Conservation (phyloP, 2,329 filamentous ascomycete genomes). For the Penicillium italicum region DNA sequence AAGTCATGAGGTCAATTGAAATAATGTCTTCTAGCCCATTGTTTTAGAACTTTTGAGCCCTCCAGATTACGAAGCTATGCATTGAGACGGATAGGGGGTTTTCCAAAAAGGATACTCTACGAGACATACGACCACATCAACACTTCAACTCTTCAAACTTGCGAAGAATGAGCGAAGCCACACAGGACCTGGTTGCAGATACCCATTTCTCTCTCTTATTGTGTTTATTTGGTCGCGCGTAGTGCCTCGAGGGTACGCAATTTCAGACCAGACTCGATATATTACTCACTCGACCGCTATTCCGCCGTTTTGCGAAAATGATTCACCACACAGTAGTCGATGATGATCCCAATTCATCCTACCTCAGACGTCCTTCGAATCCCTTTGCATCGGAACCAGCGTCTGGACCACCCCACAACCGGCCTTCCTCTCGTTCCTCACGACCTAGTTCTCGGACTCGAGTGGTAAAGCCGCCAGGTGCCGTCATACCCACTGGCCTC, state of each 20-base stretch:
- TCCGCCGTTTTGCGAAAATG: conserved; percentile 16
- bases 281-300: background rate
- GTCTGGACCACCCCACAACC: conserved; percentile 12
- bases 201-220: conserved; percentile 4
- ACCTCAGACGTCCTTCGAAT: conserved; percentile 18
- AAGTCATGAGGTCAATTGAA: conserved; percentile 13
- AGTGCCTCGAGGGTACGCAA: conserved; percentile 1
- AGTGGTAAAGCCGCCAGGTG: conserved; percentile 15
- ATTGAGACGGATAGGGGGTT: conserved; percentile 6
- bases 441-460: conserved; percentile 19
- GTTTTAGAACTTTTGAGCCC: conserved; percentile 2
- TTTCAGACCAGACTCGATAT: background rate
- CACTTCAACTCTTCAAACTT: background rate
- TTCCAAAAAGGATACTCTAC: background rate
- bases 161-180: conserved; percentile 16
- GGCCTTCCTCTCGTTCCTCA: conserved; percentile 21
- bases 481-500: conserved; percentile 17
- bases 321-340: conserved; percentile 25
- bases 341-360: conserved; percentile 23
- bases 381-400: conserved; percentile 13
- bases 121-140: background rate
- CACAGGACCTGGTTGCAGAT: conserved; percentile 2
- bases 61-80: conserved; percentile 13
- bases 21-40: conserved; percentile 8
- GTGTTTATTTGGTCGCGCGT: conserved; percentile 1